Evolutionary conservation across 2,329 filamentous ascomycete species (phyloP).

Genomic region (Pseudogymnoascus sp.): DNA sequence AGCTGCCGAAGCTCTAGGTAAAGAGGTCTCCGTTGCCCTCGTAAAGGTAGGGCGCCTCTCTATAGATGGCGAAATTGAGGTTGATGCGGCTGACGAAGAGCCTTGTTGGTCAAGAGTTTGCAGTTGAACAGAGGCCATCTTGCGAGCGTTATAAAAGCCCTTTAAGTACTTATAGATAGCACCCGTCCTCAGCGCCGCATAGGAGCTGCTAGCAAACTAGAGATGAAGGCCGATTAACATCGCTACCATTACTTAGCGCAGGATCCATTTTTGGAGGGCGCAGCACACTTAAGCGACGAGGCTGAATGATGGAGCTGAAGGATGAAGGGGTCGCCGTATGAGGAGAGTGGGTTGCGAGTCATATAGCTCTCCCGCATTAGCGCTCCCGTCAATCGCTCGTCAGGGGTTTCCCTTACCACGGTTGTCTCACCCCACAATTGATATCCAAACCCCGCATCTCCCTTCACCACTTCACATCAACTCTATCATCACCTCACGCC

Average conservation of each 20-base stretch:
- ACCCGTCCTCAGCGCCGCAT: background rate
- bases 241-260: background rate
- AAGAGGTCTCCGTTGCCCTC: background rate
- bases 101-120: background rate
- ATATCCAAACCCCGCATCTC: background rate
- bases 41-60: background rate
- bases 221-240: background rate
- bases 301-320: background rate
- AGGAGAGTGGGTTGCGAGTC: background rate
- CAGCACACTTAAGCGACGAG: background rate
- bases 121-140: background rate
- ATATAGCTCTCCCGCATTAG: background rate
- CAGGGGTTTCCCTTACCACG: background rate
- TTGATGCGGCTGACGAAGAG: background rate
- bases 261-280: background rate
- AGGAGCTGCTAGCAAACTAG: background rate
- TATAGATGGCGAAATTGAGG: background rate
- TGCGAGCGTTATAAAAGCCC: background rate
- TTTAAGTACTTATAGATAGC: background rate
- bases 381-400: background rate
- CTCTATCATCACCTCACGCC: background rate
- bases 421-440: background rate
- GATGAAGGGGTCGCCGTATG: background rate
- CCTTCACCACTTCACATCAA: background rate
- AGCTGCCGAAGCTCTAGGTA: background rate